These are phyloP conservation scores for Aspergillus sp. DNA, from an alignment of 2,329 filamentous ascomycete species.

Conservation along the genomic window DNA sequence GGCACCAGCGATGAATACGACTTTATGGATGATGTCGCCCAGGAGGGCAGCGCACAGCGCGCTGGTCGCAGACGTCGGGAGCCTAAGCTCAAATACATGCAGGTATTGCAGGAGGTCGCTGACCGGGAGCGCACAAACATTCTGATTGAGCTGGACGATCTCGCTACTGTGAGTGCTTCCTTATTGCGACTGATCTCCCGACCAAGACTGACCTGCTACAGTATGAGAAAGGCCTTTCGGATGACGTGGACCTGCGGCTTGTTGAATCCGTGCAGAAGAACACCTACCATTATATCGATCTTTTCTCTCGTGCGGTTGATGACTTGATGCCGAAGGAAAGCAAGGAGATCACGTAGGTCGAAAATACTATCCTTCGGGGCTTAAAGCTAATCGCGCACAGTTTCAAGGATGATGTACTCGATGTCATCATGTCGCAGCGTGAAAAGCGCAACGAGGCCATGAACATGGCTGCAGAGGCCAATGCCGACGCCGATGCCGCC, in stretches of 20 bases:
- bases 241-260: slow-evolving; percentile 65
- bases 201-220: slow-evolving; percentile 35
- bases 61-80: slow-evolving; percentile 53
- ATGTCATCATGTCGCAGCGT: slow-evolving; percentile 93
- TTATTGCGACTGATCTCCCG: neutral
- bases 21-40: slow-evolving; percentile 79
- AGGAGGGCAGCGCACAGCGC: slow-evolving; percentile 44
- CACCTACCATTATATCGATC: slow-evolving; percentile 92
- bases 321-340: slow-evolving; percentile 78
- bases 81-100: slow-evolving; percentile 83
- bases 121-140: slow-evolving; percentile 77
- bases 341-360: slow-evolving; percentile 70
- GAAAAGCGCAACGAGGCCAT: slow-evolving; percentile 81
- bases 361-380: neutral
- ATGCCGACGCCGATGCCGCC: slow-evolving; percentile 63
- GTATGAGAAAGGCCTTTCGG: slow-evolving; percentile 73
- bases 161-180: slow-evolving; percentile 62
- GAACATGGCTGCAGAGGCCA: slow-evolving; percentile 64
- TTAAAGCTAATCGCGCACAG: slow-evolving; percentile 47
- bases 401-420: slow-evolving; percentile 96
- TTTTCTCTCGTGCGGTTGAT: slow-evolving; percentile 86
- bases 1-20: slow-evolving; percentile 88
- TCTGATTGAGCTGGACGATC: slow-evolving; percentile 84
- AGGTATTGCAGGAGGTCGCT: slow-evolving; percentile 81
- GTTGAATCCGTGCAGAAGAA: slow-evolving; percentile 86